A percentile compares a stretch with the other conserved stretches of the same genome.
These are phyloP conservation scores for Mortierella sp. DNA, from an alignment of 371 early-diverging fungal genomes.

Conservation along the genomic window DNA sequence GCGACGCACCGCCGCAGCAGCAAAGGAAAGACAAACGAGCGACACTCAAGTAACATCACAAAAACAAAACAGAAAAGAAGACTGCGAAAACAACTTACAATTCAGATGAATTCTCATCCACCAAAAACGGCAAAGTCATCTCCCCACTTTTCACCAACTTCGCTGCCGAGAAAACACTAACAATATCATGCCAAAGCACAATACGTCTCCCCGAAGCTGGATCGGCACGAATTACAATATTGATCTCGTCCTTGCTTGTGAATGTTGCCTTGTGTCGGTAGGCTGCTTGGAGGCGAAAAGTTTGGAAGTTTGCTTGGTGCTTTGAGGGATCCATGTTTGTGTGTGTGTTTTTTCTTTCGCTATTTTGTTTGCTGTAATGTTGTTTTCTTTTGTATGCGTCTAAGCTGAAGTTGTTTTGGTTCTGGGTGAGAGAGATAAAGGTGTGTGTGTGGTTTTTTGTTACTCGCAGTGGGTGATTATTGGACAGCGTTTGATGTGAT, in stretches of 20 bases:
- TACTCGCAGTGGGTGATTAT: background rate
- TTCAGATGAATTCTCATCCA: background rate
- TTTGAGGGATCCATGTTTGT: background rate
- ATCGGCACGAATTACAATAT: background rate
- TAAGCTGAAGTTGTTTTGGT: no score
- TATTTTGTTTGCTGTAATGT: background rate
- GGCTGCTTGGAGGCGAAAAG: background rate
- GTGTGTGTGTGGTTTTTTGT: background rate
- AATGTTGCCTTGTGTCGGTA: background rate
- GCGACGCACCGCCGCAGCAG: no score
- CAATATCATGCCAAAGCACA: constrained; percentile 8
- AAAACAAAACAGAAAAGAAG: background rate
- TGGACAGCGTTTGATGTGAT: background rate
- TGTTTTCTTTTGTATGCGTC: background rate
- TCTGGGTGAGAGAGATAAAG: background rate
- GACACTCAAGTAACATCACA: background rate
- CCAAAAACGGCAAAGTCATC: background rate
- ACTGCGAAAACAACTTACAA: background rate
- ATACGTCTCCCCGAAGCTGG: background rate
- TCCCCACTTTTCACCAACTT: background rate
- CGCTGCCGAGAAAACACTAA: background rate
- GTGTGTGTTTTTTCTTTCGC: background rate
- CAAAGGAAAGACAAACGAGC: no score
- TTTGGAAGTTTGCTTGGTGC: constrained; percentile 6
- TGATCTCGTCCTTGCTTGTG: constrained; percentile 9